Evolutionary conservation across 2,329 filamentous ascomycete species (phyloP).

Genomic region (Exophiala viscosa): DNA sequence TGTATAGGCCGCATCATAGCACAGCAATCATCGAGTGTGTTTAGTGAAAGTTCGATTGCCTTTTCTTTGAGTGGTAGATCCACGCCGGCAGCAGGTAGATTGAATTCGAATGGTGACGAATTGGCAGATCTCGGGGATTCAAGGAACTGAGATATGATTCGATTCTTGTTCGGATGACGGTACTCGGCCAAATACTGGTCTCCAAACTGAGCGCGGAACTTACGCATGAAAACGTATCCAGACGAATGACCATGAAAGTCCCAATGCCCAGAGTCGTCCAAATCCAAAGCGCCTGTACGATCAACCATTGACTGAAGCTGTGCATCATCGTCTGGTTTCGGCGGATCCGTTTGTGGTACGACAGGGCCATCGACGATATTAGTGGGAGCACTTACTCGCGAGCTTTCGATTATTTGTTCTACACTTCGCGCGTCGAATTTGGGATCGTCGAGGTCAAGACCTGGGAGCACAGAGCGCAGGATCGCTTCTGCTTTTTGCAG

Average conservation of each 20-base stretch:
- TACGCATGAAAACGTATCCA: constrained; percentile 79
- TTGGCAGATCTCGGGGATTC: constrained; percentile 64
- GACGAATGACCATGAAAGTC: constrained; percentile 95
- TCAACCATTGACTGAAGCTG: constrained; percentile 93
- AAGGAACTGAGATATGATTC: constrained; percentile 55
- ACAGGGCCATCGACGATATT: constrained; percentile 25
- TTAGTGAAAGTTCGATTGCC: constrained; percentile 55
- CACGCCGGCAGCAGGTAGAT: constrained; percentile 44
- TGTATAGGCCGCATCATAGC: constrained; percentile 71
- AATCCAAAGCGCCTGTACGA: constrained; percentile 81
- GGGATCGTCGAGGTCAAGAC: constrained; percentile 80
- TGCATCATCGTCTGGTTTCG: constrained; percentile 56
- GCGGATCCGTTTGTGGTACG: constrained; percentile 28
- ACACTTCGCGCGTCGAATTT: constrained; percentile 73
- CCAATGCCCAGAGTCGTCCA: constrained; percentile 88
- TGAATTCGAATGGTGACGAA: constrained; percentile 60
- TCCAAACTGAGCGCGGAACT: constrained; percentile 83
- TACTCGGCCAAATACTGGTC: constrained; percentile 62
- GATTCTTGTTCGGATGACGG: constrained; percentile 47
- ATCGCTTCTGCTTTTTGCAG: constrained; percentile 79
- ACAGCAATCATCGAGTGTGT: constrained; percentile 60
- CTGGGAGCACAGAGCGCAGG: constrained; percentile 73
- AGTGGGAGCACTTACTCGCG: constrained; percentile 32
- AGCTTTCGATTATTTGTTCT: constrained; percentile 57
- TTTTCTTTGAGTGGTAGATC: constrained; percentile 66